Conservation (phyloP, 164 flowering plant genomes). For the Aristolochia californica region DNA sequence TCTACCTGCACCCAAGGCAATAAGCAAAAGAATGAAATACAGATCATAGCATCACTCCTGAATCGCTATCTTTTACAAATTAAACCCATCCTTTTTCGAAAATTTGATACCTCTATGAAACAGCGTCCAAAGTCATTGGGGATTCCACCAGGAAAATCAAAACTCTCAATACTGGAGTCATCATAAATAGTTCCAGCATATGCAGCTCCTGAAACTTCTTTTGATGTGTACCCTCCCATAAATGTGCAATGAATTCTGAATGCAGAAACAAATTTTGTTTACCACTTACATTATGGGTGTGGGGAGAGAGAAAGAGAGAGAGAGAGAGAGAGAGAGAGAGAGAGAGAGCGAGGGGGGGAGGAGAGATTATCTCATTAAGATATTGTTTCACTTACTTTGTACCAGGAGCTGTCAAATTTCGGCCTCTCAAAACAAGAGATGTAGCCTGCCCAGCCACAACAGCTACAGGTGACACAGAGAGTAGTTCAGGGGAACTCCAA, state of each 20-base stretch:
- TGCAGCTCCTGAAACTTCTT: conserved; percentile 31
- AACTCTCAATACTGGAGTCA: conserved; percentile 33
- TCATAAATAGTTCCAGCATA: conserved; percentile 28
- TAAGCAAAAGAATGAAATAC: neutral
- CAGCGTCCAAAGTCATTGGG: conserved; percentile 52
- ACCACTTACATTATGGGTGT: neutral
- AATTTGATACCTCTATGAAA: conserved; percentile 66
- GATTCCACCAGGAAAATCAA: conserved; percentile 33
- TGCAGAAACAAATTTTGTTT: neutral
- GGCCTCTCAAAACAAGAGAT: conserved; percentile 54
- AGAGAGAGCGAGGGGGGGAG: neutral
- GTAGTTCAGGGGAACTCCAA: conserved; percentile 61
- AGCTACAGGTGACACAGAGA: conserved; percentile 77
- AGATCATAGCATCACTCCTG: neutral
- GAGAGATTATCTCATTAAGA: neutral
- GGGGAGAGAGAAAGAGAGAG: neutral
- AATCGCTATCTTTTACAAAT: neutral
- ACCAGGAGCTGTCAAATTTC: conserved; percentile 46
- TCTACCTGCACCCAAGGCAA: conserved; percentile 47
- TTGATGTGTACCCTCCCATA: conserved; percentile 51
- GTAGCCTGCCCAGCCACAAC: conserved; percentile 66
- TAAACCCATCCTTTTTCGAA: too few species aligned
- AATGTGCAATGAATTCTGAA: conserved; percentile 72
- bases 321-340: neutral
- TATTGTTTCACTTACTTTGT: conserved; percentile 44